Conservation (phyloP, 768 basidiomycete genomes). For the Tulasnella sp. region DNA sequence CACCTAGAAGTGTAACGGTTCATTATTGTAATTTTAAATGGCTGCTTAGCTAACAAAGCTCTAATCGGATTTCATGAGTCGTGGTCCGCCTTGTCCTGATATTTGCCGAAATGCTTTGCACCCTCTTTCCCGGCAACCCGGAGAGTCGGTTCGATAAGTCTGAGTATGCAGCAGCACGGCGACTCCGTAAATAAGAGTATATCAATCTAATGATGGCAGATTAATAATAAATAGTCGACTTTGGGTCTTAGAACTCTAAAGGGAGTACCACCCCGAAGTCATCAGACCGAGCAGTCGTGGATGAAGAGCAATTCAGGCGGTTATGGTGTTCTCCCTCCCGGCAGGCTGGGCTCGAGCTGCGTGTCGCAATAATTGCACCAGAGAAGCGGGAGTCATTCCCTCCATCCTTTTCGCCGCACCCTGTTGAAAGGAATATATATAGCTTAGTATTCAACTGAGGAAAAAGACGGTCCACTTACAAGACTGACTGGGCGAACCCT, state of each 20-base stretch:
- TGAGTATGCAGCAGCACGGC: too few relatives aligned
- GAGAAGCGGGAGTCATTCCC: conserved; percentile 79
- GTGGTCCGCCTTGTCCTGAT: too few relatives aligned
- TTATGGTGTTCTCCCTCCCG: not conserved
- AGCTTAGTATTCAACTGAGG: not conserved
- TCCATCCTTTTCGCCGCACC: conserved; percentile 93
- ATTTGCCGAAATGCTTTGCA: not conserved
- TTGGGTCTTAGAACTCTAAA: not conserved
- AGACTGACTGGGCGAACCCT: conserved; percentile 63
- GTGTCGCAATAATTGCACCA: conserved; percentile 64
- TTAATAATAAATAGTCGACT: not conserved
- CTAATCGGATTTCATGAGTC: too few relatives aligned
- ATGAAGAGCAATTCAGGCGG: not conserved
- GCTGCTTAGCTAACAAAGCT: not conserved
- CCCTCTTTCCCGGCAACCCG: not conserved
- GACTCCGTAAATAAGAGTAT: too few relatives aligned
- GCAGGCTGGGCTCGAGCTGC: conserved; percentile 36
- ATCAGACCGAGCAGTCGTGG: not conserved
- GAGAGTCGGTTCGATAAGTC: not conserved
- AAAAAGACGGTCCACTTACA: conserved; percentile 39
- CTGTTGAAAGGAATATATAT: conserved; percentile 41
- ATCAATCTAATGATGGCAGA: not conserved
- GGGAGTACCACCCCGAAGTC: not conserved
- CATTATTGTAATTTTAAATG: not conserved
- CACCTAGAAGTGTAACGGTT: not conserved